A percentile compares a stretch with the other conserved stretches of the same genome.
Evolutionary conservation across 179 eudicot genomes (phyloP).

Genomic region (Actinidia arguta): DNA sequence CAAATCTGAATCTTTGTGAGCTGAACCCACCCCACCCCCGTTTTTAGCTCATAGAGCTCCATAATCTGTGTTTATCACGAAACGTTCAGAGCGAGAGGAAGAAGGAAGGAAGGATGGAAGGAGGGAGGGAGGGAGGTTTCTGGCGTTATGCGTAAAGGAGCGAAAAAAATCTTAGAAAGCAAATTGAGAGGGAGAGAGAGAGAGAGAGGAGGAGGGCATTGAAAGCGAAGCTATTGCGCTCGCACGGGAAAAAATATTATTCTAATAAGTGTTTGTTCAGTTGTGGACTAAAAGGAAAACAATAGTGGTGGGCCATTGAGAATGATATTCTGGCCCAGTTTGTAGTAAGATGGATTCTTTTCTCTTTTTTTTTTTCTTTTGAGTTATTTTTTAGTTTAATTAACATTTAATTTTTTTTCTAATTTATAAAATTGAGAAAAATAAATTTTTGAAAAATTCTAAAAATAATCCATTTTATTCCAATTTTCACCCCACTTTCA

Average conservation of each 20-base stretch:
- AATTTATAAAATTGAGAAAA: too few relatives aligned
- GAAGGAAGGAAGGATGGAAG: background rate
- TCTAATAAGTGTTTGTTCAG: background rate
- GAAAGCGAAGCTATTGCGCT: slow-evolving; percentile 15
- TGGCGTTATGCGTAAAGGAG: slow-evolving; percentile 8
- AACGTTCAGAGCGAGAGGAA: background rate
- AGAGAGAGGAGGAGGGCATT: slow-evolving; percentile 9
- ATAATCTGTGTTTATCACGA: background rate
- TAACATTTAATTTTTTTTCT: too few relatives aligned
- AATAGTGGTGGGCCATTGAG: background rate
- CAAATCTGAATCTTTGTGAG: slow-evolving; percentile 24
- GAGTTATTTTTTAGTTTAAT: too few relatives aligned
- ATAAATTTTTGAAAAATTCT: too few relatives aligned
- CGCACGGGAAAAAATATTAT: background rate
- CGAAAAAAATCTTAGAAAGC: background rate
- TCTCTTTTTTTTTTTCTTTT: too few relatives aligned
- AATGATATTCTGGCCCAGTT: background rate
- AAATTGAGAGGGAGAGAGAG: background rate
- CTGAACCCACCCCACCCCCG: slow-evolving; percentile 19
- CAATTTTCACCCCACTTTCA: too few relatives aligned
- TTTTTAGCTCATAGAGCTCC: background rate
- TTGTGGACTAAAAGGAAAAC: background rate
- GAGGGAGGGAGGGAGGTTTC: slow-evolving; percentile 2
- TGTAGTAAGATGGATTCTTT: background rate
- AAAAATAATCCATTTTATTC: too few relatives aligned